These are phyloP conservation scores for Jacaranda mimosifolia DNA, from an alignment of 257 asterid genomes.

Conservation along the genomic window DNA sequence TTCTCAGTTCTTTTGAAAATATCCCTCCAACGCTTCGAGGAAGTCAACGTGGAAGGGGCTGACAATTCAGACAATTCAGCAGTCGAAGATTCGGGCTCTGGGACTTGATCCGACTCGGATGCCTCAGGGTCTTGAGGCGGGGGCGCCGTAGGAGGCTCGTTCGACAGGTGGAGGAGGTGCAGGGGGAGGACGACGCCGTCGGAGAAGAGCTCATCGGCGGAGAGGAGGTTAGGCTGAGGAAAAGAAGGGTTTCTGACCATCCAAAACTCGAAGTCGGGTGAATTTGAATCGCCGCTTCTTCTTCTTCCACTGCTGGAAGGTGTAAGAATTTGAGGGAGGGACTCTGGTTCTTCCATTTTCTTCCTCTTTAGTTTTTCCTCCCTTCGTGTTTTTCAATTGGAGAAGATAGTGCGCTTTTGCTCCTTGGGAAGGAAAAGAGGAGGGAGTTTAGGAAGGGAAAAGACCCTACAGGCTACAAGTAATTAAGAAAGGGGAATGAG, in stretches of 20 bases:
- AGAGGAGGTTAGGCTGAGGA: constrained; percentile 72
- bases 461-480: constrained; percentile 34
- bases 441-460: neutral
- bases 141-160: constrained; percentile 25
- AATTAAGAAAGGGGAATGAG: constrained; percentile 38
- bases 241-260: constrained; percentile 72
- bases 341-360: constrained; percentile 45
- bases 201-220: constrained; percentile 95
- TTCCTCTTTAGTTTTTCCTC: neutral
- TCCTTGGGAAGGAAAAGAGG: neutral
- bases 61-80: constrained; percentile 39
- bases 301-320: constrained; percentile 62
- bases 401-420: neutral
- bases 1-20: constrained; percentile 63
- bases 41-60: constrained; percentile 44
- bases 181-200: constrained; percentile 89
- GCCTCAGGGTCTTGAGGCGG: constrained; percentile 27
- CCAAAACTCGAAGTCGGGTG: constrained; percentile 97
- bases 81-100: constrained; percentile 38
- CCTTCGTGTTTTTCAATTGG: neutral
- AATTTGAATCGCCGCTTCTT: constrained; percentile 48
- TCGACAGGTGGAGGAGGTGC: constrained; percentile 54
- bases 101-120: constrained; percentile 48
- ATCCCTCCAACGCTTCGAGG: constrained; percentile 89
- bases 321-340: constrained; percentile 50